Base-by-base conservation (phyloP, 208 protist genomes). In the Crithidia fasciculata region DNA sequence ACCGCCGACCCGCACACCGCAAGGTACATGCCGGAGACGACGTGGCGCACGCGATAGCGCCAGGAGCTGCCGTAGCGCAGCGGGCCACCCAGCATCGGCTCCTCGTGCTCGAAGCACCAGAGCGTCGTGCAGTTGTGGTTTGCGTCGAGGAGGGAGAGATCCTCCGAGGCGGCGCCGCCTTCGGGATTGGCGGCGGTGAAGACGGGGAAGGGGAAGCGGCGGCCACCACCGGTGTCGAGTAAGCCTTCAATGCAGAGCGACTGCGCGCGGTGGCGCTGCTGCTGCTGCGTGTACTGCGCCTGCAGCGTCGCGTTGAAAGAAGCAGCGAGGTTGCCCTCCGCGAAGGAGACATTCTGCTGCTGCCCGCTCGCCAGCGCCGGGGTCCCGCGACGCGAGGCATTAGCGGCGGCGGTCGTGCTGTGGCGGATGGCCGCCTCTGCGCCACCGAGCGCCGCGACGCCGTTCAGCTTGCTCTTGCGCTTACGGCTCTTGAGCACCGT, bases 51-150 rank as follows among this genome's bases (percentile, higher is more conserved):
- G 50, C 89, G 84, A 69, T 91, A 92, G 44, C 53, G 61, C 53
- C 62, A 59, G 19, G 59, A 45, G n/a, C 54, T 69, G n/a, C 69
- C 68, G 45, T 84, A 65, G 15, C 78, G 76, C 52, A 95, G 71
- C 18, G 87, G 78, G 0, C 90, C 90, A 36, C 85, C 87, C 8
- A 81, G 36, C 40, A 69, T 83, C 16, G 90, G 90, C 52, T 92
- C 79, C 68, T 87, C 87, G 49, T 82, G 69, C 74, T 95, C 85
- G 36, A 95, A 79, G 59, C 88, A 76, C 90, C 90, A 95, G 41
- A 91, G 77, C 18, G 83, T 76, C 13, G 75, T 75, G n/a, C 57
- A 53, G 47, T 82, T 70, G 37, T 72, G 74, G 28, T 74, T 68
- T 7, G 73, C 10, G 19, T 68, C 69, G 36, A 58, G 56, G 50